phyloP scores from a whole-genome alignment of 768 basidiomycete genomes.

The Boletus fagicola region DNA sequence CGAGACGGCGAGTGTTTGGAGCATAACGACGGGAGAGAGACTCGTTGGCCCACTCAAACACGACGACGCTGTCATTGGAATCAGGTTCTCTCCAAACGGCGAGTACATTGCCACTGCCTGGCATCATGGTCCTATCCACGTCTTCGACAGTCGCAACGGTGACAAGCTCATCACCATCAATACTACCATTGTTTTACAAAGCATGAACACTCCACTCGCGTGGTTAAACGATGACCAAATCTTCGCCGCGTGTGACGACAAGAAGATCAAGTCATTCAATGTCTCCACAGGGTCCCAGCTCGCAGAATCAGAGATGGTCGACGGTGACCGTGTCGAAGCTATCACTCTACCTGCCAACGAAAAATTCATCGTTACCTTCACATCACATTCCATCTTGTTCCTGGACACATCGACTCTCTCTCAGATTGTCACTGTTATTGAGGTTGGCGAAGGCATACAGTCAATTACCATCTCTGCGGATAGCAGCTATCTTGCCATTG shows the following conservation, averaged over 20 bases:
- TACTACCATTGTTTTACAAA: too few relatives aligned
- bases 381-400: background rate
- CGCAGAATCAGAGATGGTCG: background rate
- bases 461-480: too few relatives aligned
- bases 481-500: too few relatives aligned
- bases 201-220: background rate
- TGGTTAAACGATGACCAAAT: background rate
- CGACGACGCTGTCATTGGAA: accelerated
- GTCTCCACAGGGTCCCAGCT: background rate
- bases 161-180: background rate
- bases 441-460: background rate
- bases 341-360: background rate
- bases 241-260: too few relatives aligned
- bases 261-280: background rate
- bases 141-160: background rate
- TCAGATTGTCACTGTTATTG: background rate
- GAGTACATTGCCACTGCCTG: too few relatives aligned
- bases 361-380: background rate
- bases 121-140: too few relatives aligned
- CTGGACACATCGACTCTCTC: background rate
- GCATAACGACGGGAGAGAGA: background rate
- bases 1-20: too few relatives aligned
- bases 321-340: background rate
- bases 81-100: too few relatives aligned
- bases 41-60: background rate